These are phyloP conservation scores for Aspergillus costaricaensis DNA, from an alignment of 2,329 filamentous ascomycete species.

Conservation along the genomic window DNA sequence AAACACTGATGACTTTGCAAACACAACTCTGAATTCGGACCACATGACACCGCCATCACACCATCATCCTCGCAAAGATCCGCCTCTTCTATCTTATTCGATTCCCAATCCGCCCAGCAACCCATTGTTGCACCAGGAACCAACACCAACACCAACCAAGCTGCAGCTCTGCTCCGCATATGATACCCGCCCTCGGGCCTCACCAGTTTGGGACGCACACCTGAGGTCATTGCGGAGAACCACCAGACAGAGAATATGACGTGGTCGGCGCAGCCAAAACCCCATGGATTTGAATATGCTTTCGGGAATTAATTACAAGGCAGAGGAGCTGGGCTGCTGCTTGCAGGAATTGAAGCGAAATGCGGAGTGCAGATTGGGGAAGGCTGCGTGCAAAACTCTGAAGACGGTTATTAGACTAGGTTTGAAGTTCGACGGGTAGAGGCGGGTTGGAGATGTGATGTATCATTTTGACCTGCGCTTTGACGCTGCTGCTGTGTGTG, in stretches of 20 bases:
- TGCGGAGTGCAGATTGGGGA: background rate
- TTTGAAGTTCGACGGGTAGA: background rate
- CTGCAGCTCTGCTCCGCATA: background rate
- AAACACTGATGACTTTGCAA: too few species aligned
- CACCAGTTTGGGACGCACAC: background rate
- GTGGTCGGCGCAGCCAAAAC: background rate
- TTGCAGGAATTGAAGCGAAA: background rate
- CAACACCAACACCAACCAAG: background rate
- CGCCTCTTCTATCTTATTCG: background rate
- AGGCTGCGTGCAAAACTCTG: background rate
- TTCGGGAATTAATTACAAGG: background rate
- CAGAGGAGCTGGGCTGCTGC: background rate
- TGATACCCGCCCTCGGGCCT: background rate
- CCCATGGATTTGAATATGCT: background rate
- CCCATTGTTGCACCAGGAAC: background rate
- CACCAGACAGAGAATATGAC: background rate
- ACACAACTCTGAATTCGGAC: too few species aligned
- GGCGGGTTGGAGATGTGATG: background rate
- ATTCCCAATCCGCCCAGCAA: background rate
- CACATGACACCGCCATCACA: background rate
- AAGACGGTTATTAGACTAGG: background rate
- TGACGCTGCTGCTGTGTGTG: too few species aligned
- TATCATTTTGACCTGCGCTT: background rate
- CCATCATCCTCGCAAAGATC: background rate
- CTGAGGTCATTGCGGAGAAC: background rate